Evolutionary conservation across 345 rosid species (phyloP), one percentile per base, ranked within the genome.

Genomic region (Brassica carinata): DNA sequence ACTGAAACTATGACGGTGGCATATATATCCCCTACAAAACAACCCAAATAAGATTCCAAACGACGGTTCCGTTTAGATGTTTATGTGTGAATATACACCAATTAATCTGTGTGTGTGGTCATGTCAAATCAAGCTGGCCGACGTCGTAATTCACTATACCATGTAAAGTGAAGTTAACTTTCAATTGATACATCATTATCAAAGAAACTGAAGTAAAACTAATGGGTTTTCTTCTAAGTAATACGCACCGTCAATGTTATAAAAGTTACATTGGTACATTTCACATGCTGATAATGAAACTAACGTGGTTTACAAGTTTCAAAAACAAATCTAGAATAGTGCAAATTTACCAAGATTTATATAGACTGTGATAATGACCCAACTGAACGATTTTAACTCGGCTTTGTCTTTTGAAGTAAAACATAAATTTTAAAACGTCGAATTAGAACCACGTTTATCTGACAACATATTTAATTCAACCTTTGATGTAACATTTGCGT

Each of bases 341-440:
- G 79, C 65, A 74, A 45, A 48, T 74, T 61, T 79, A 79, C 79
- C 74, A 68, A 74, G n/a, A 79, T 79, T 79, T 67, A 43, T 45
- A 58, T 59, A 48, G 40, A 31, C 18, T 58, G 38, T 64, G 34
- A 33, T 67, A 67, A 67, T 67, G 78, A 79, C 74, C n/a, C 43
- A 57, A 67, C 51, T 45, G 63, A 67, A 73, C 23, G 31, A 34
- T 45, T 67, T 61, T 43, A 19, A 74, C 53, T 40, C 62, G 30
- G 38, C 36, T 62, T 34, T 45, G 64, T 13, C 3, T 9, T 62
- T 45, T 62, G 63, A 62, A 61, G 26, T 61, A 70, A 70, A 45
- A n/a, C 53, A 70, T 38, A 61, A 18, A 51, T 30, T 45, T 62
- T 18, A 61, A 45, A 69, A 45, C 64, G 64, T 45, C 75, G 18